These are phyloP conservation scores for Termitomyces sp. DNA, from an alignment of 768 basidiomycete genomes.

Conservation along the genomic window DNA sequence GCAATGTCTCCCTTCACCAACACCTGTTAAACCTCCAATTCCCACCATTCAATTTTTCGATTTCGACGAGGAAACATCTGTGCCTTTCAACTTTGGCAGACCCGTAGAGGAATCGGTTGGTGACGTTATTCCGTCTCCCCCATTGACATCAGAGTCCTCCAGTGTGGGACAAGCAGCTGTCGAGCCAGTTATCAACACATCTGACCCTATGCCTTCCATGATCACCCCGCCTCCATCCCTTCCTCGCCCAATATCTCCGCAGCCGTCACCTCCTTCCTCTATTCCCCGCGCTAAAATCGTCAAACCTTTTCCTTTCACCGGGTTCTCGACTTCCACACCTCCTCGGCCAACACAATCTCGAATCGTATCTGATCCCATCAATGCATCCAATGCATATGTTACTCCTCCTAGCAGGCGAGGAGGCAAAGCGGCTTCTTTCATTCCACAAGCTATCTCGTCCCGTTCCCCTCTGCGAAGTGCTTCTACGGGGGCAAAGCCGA, in stretches of 20 bases:
- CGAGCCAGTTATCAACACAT: too few species aligned
- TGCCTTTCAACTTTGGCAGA: conserved; percentile 14
- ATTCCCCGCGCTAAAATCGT: conserved; percentile 38
- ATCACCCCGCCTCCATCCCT: conserved; percentile 26
- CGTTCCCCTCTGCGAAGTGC: conserved; percentile 33
- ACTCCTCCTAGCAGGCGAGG: conserved; percentile 53
- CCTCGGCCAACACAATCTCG: conserved; percentile 18
- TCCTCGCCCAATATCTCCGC: conserved; percentile 21
- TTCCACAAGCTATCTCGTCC: conserved; percentile 52
- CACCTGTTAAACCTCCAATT: conserved; percentile 21
- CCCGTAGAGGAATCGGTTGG: neutral
- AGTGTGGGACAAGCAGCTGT: neutral
- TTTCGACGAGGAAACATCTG: conserved; percentile 15
- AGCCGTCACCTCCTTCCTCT: conserved; percentile 35
- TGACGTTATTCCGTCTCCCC: conserved; percentile 6
- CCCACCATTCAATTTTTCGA: conserved; percentile 30
- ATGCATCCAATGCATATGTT: conserved; percentile 28
- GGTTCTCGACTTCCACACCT: conserved; percentile 26
- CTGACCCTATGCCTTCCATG: conserved; percentile 7
- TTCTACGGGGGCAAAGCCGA: conserved; percentile 23
- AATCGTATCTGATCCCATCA: conserved; percentile 19
- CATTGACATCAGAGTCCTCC: conserved; percentile 1
- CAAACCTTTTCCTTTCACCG: conserved; percentile 26
- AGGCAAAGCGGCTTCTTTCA: conserved; percentile 45
- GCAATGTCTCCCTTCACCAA: conserved; percentile 23